Base-by-base conservation (phyloP, 1,284 basidiomycete genomes). In the Marasmius oreades region DNA sequence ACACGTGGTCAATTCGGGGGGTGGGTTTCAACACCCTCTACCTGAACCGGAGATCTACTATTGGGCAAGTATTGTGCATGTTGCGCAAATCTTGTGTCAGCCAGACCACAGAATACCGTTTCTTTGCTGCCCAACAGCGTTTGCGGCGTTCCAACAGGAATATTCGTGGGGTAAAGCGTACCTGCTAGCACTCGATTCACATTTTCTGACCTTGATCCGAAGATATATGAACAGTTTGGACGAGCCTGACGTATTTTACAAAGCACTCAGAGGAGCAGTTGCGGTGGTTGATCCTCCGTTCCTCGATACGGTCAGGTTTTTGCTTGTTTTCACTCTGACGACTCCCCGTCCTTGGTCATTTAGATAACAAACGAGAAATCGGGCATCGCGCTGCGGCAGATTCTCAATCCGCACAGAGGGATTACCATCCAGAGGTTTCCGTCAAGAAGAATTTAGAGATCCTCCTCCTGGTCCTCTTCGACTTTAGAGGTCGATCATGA, bases 51-150 rank as follows among this genome's bases (percentile, higher is more conserved):
- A n/a, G n/a, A n/a, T n/a, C n/a, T n/a, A n/a, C n/a, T n/a, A n/a
- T n/a, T n/a, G n/a, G n/a, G n/a, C n/a, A n/a, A n/a, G n/a, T n/a
- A n/a, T n/a, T n/a, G n/a, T n/a, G n/a, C n/a, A n/a, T n/a, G n/a
- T n/a, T n/a, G n/a, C n/a, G n/a, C n/a, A n/a, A n/a, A n/a, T n/a
- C n/a, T 56, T 77, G 0, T 72, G 69, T 61, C 61, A 64, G 6
- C 62, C 67, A 12, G 54, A 63, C 2, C 67, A 73, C 2, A 70
- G 65, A n/a, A 66, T 78, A 22, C 75, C 71, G 1, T 78, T 77
- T 58, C 51, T 78, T 26, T 77, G 74, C 63, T 75, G 73, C 58
- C 76, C 76, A 20, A 78, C 76, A 3, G 73, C 66, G 5, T 78
- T 73, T 45, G 75, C 77, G 16, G 75, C 73, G 1, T 77, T 75